Evolutionary conservation across 1,284 basidiomycete genomes (phyloP).

Genomic region (Naganishia sp.): DNA sequence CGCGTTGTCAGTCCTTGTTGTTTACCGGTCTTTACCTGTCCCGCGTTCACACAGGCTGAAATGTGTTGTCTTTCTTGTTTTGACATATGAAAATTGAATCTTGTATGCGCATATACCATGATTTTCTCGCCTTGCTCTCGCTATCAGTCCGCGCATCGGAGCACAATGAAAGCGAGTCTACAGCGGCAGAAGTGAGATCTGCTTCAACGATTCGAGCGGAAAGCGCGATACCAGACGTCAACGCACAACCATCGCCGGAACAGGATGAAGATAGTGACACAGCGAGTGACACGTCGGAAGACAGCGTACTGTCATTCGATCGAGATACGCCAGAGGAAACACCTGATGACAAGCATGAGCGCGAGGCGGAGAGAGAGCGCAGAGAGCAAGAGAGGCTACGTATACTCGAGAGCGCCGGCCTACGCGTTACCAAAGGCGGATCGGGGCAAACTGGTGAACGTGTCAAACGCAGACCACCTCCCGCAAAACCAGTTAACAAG

Average conservation of each 20-base stretch:
- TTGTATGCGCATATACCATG: slow-evolving; percentile 28
- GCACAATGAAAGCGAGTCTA: background rate
- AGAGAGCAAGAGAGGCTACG: slow-evolving; percentile 74
- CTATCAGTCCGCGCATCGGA: background rate
- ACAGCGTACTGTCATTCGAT: slow-evolving; percentile 48
- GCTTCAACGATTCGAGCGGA: background rate
- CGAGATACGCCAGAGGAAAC: slow-evolving; percentile 55
- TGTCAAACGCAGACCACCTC: slow-evolving; percentile 35
- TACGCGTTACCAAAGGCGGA: slow-evolving; percentile 62
- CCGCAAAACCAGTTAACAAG: slow-evolving; percentile 35
- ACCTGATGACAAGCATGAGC: slow-evolving; percentile 48
- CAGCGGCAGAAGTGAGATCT: background rate
- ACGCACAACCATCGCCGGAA: slow-evolving; percentile 41
- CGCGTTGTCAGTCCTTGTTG: slow-evolving; percentile 28
- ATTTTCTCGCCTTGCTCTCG: slow-evolving; percentile 2
- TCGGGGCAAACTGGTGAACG: slow-evolving; percentile 37
- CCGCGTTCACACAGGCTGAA: slow-evolving; percentile 47
- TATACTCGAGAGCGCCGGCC: slow-evolving; percentile 82
- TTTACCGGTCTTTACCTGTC: slow-evolving; percentile 31
- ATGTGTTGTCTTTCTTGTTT: slow-evolving; percentile 26
- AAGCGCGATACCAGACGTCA: slow-evolving; percentile 32
- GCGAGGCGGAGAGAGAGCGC: slow-evolving; percentile 61
- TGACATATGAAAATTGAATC: slow-evolving; percentile 19
- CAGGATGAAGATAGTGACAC: slow-evolving; percentile 48
- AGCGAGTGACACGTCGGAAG: slow-evolving; percentile 42